These are phyloP conservation scores for Saccharomyces hybrid DNA, from an alignment of 1,139 yeast genomes.

Conservation along the genomic window DNA sequence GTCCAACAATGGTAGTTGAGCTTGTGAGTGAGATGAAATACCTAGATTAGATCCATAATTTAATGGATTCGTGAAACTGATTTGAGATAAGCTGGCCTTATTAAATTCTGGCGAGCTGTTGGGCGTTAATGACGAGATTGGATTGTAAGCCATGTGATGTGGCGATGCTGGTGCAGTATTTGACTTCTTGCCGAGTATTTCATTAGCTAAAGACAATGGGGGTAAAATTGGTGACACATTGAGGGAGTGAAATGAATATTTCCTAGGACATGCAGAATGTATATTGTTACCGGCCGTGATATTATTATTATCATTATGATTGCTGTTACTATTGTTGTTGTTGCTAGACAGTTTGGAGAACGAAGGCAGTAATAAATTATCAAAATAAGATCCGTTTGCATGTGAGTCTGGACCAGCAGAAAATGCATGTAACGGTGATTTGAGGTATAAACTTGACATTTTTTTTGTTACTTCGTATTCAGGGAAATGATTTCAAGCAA, in stretches of 20 bases:
- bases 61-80: not conserved
- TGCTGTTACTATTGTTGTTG: not conserved
- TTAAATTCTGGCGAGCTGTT: slow-evolving; percentile 16
- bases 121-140: slow-evolving; percentile 19
- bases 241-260: slow-evolving; percentile 1
- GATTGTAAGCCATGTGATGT: slow-evolving; percentile 7
- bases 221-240: not conserved
- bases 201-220: slow-evolving; percentile 1
- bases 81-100: slow-evolving; percentile 9
- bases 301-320: not conserved
- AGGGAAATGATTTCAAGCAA: not conserved
- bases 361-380: slow-evolving; percentile 7
- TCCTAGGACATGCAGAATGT: not conserved
- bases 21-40: not conserved
- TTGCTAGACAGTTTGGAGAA: not conserved
- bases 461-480: not conserved
- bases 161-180: slow-evolving; percentile 31
- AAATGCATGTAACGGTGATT: not conserved
- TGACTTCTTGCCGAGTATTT: slow-evolving; percentile 14
- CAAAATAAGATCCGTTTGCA: not conserved
- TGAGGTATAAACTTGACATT: not conserved
- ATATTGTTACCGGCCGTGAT: not conserved
- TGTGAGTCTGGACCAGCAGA: slow-evolving; percentile 1
- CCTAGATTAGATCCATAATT: not conserved
- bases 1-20: not conserved